These are phyloP conservation scores for Ilex asprella DNA, from an alignment of 257 asterid genomes.

Conservation along the genomic window DNA sequence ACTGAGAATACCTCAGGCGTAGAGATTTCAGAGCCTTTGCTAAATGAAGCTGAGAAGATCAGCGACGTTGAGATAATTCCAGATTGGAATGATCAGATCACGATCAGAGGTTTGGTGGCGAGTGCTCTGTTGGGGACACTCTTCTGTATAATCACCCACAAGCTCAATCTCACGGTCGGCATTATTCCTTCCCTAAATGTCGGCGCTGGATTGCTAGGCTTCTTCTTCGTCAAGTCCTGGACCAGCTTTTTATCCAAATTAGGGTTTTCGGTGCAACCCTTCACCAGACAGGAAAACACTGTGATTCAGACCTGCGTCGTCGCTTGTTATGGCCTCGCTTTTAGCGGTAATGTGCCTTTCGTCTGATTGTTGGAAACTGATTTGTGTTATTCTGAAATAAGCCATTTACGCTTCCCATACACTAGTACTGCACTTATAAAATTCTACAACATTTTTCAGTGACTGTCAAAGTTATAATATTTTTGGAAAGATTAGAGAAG, in stretches of 20 bases:
- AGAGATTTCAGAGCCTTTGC: constrained; percentile 70
- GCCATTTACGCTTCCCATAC: too few relatives aligned
- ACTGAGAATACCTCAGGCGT: constrained; percentile 36
- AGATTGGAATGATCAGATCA: constrained; percentile 87
- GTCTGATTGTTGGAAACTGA: too few relatives aligned
- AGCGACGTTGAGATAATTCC: constrained; percentile 33
- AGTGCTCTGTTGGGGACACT: constrained; percentile 79
- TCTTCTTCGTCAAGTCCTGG: constrained; percentile 87
- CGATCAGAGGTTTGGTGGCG: constrained; percentile 72
- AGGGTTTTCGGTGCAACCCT: constrained; percentile 50
- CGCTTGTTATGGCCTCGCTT: constrained; percentile 95
- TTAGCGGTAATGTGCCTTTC: constrained; percentile 46
- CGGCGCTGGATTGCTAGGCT: constrained; percentile 90
- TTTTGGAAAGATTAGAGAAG: too few relatives aligned
- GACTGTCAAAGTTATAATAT: too few relatives aligned
- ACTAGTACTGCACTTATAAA: too few relatives aligned
- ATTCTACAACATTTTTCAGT: too few relatives aligned
- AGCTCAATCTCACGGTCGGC: constrained; percentile 91
- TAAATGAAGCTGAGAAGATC: constrained; percentile 25
- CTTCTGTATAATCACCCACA: constrained; percentile 88
- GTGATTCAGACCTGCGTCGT: constrained; percentile 96
- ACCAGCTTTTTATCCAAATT: constrained; percentile 49
- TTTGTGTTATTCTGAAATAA: too few relatives aligned
- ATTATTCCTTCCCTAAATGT: constrained; percentile 90
- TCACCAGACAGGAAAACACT: constrained; percentile 87